These are phyloP conservation scores for Acer campestre DNA, from an alignment of 345 rosid genomes.

Conservation along the genomic window DNA sequence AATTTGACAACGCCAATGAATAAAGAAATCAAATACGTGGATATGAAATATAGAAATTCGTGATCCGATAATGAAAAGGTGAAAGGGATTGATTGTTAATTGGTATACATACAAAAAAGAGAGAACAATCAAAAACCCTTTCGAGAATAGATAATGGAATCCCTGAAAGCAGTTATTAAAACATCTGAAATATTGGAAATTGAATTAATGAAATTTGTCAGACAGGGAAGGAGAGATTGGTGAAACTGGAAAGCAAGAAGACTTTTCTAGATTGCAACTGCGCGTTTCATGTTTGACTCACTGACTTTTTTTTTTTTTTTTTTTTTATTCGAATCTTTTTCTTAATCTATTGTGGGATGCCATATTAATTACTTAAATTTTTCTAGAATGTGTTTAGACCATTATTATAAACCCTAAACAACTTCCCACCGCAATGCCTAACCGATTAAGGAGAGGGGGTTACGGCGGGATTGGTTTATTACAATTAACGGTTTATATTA, in stretches of 20 bases:
- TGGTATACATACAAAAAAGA: not conserved
- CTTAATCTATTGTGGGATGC: too few species aligned
- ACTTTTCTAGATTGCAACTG: constrained; percentile 6
- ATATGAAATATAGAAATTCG: not conserved
- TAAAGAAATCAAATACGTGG: not conserved
- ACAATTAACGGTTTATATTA: too few species aligned
- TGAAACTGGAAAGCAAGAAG: constrained; percentile 6
- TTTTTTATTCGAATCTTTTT: too few species aligned
- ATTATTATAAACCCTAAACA: too few species aligned
- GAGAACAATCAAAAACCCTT: not conserved
- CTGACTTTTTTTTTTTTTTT: not conserved
- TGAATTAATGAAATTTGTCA: not conserved
- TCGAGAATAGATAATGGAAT: too few species aligned
- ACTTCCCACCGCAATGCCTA: too few species aligned
- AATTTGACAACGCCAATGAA: not conserved
- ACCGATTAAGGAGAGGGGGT: too few species aligned
- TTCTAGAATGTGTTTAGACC: too few species aligned
- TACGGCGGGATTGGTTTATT: too few species aligned
- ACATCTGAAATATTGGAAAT: not conserved
- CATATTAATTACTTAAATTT: too few species aligned
- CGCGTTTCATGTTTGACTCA: constrained; percentile 14
- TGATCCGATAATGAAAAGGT: not conserved
- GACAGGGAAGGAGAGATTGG: not conserved
- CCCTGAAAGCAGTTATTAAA: too few species aligned
- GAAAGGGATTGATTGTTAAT: too few species aligned